phyloP scores from a whole-genome alignment of 139 green algal genomes.

The Chlorella sp. region DNA sequence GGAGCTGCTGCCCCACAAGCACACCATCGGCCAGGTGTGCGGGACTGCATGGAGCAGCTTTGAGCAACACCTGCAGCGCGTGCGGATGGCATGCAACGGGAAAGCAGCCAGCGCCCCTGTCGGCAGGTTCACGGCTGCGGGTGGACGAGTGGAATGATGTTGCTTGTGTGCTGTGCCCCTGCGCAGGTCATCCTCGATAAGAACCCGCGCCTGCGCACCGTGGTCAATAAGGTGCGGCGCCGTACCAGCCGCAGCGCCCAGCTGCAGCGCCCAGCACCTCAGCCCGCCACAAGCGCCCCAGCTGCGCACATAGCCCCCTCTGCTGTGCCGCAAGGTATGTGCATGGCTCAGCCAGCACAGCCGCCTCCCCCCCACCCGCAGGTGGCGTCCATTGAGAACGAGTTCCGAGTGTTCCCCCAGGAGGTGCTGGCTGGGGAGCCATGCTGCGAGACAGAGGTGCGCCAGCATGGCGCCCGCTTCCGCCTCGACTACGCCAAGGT shows the following conservation, averaged over 20 bases:
- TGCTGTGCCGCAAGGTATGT: too few relatives aligned
- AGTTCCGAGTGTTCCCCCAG: slow-evolving; percentile 95
- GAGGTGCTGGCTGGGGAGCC: slow-evolving; percentile 91
- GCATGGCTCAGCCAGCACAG: too few relatives aligned
- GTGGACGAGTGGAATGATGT: background rate
- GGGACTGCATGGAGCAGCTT: too few relatives aligned
- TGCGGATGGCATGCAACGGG: background rate
- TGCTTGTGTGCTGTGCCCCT: background rate
- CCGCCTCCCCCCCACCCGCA: slow-evolving; percentile 13
- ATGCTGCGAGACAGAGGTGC: slow-evolving; percentile 56
- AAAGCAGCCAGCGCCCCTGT: too few relatives aligned
- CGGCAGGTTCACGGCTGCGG: background rate
- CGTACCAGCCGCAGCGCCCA: too few relatives aligned
- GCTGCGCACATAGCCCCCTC: too few relatives aligned
- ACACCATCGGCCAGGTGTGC: slow-evolving; percentile 76
- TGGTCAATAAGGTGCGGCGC: slow-evolving; percentile 94
- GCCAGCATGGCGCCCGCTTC: slow-evolving; percentile 88
- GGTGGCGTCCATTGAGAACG: slow-evolving; percentile 89
- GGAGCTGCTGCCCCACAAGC: slow-evolving; percentile 85
- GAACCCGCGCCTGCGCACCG: slow-evolving; percentile 86
- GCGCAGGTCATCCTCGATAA: slow-evolving; percentile 92
- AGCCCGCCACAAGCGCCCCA: too few relatives aligned
- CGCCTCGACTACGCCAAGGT: slow-evolving; percentile 89
- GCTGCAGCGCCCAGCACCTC: too few relatives aligned
- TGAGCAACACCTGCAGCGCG: too few relatives aligned